phyloP scores from a whole-genome alignment of 116 monocot genomes.

The Dioscorea cayenensis region DNA sequence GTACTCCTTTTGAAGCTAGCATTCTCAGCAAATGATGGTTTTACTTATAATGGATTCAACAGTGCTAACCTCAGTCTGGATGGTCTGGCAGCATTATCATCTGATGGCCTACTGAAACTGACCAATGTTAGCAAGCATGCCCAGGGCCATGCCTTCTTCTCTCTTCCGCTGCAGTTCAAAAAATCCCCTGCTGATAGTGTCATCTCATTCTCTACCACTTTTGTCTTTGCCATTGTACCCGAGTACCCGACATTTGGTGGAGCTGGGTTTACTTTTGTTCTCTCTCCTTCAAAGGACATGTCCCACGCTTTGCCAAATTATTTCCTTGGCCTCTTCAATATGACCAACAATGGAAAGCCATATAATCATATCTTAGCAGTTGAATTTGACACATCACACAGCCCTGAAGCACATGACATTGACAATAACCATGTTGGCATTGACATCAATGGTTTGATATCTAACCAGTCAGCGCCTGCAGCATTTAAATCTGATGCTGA shows the following conservation, averaged over 20 bases:
- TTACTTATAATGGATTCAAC: too few species aligned
- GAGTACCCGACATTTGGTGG: conserved; percentile 6
- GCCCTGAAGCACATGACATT: conserved; percentile 4
- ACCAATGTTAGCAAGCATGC: neutral
- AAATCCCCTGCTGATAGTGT: neutral
- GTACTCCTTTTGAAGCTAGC: too few species aligned
- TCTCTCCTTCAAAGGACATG: conserved; percentile 18
- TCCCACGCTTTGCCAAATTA: conserved; percentile 5
- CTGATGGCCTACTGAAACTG: too few species aligned
- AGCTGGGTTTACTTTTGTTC: conserved; percentile 22
- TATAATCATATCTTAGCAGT: conserved; percentile 28
- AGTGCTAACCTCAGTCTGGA: too few species aligned
- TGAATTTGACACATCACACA: conserved; percentile 28
- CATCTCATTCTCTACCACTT: conserved; percentile 28
- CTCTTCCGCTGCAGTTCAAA: conserved; percentile 5
- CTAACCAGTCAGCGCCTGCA: conserved; percentile 7
- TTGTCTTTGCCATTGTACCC: conserved; percentile 26
- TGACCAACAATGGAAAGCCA: conserved; percentile 10
- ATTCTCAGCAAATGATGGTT: too few species aligned
- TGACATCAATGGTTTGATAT: conserved; percentile 22
- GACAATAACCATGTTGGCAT: conserved; percentile 30
- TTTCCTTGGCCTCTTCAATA: conserved; percentile 27
- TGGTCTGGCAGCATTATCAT: too few species aligned
- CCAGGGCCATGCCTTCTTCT: conserved; percentile 2
- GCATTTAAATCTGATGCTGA: conserved; percentile 1